A percentile compares a stretch with the other conserved stretches of the same genome.
Conservation (phyloP, 2,329 filamentous ascomycete species). For the Elsinoe perseae region DNA sequence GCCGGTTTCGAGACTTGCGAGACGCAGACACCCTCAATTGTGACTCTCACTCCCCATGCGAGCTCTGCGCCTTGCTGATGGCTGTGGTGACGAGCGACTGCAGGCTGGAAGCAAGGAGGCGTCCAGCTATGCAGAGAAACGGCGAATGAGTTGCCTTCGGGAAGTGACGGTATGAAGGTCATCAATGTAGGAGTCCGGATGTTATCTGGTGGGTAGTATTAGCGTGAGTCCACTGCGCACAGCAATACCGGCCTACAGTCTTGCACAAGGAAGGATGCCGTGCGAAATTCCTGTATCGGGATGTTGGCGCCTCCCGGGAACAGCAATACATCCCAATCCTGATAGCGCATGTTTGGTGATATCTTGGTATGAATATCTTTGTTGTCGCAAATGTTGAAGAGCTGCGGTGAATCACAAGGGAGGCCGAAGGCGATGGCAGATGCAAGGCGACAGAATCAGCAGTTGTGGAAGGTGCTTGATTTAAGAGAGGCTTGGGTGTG, state of each 20-base stretch:
- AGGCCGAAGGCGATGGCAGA: too few relatives aligned
- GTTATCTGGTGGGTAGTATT: conserved; percentile 20
- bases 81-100: conserved; percentile 49
- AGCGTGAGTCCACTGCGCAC: neutral
- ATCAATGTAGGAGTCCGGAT: conserved; percentile 57
- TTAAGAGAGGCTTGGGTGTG: too few relatives aligned
- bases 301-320: conserved; percentile 57
- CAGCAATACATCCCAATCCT: conserved; percentile 78
- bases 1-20: conserved; percentile 41
- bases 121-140: conserved; percentile 71
- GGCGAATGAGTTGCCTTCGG: conserved; percentile 53
- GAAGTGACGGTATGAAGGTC: conserved; percentile 61
- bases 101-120: conserved; percentile 51
- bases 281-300: conserved; percentile 76
- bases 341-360: conserved; percentile 61
- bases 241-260: conserved; percentile 28
- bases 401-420: too few relatives aligned
- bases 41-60: conserved; percentile 49
- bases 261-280: conserved; percentile 60
- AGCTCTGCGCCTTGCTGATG: conserved; percentile 31
- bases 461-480: too few relatives aligned
- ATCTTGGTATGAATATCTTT: neutral
- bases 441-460: neutral
- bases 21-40: conserved; percentile 58
- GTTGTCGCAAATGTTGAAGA: too few relatives aligned